Evolutionary conservation across 139 green algal genomes (phyloP).

Genomic region (Chlorella vulgaris): DNA sequence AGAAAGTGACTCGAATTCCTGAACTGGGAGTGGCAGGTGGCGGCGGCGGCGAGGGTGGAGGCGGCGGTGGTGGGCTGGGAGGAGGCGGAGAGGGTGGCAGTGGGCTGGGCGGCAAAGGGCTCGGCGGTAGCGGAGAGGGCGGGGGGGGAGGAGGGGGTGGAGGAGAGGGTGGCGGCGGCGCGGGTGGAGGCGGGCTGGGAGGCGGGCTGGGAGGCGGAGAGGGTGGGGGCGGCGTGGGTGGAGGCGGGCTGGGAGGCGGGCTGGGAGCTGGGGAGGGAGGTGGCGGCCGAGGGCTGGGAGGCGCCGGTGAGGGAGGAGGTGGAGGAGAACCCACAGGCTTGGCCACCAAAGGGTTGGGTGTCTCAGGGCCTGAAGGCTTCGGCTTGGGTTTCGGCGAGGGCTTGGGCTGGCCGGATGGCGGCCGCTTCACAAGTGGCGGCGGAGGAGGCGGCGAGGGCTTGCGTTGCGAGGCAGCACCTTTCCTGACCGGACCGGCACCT

Average conservation of each 20-base stretch:
- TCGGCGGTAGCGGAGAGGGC: background rate
- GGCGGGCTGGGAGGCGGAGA: background rate
- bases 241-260: background rate
- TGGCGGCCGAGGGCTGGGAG: background rate
- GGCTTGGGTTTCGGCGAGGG: background rate
- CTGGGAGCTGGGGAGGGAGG: background rate
- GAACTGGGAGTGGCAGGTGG: background rate
- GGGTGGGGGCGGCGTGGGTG: background rate
- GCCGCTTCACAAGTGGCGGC: background rate
- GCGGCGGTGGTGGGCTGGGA: background rate
- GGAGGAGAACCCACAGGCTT: no score
- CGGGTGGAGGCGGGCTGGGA: background rate
- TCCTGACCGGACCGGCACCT: no score
- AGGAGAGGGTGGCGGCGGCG: background rate
- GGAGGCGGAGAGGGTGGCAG: no score
- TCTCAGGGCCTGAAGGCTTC: background rate
- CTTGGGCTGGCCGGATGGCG: background rate
- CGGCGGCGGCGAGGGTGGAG: background rate
- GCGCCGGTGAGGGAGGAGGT: background rate
- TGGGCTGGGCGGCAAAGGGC: no score
- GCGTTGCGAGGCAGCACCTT: no score
- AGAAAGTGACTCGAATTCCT: background rate
- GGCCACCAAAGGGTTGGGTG: background rate
- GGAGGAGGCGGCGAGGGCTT: background rate
- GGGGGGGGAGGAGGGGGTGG: background rate